phyloP scores from a whole-genome alignment of 2,329 filamentous ascomycete genomes.

The Epichloe coenophiala region DNA sequence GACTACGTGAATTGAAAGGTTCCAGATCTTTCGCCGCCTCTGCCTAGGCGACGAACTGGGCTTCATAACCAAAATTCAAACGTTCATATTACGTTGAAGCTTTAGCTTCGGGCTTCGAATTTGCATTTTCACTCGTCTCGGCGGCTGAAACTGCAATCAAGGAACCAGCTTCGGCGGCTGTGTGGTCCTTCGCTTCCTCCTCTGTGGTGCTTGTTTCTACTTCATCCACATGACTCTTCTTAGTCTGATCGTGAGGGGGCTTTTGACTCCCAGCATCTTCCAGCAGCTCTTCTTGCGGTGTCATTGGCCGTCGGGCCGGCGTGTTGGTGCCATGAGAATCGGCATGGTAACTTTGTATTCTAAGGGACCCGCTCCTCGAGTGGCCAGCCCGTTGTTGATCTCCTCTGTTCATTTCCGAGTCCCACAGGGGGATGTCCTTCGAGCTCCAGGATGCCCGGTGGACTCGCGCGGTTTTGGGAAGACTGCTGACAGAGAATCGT shows the following conservation, averaged over 20 bases:
- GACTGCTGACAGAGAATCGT: conserved; percentile 28
- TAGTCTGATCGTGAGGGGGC: not conserved
- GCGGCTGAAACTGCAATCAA: not conserved
- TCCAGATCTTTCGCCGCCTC: no score
- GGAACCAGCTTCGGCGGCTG: not conserved
- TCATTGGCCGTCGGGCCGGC: conserved; percentile 15
- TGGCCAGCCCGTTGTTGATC: conserved; percentile 14
- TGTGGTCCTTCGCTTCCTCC: not conserved
- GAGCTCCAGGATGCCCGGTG: conserved; percentile 40
- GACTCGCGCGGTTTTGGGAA: conserved; percentile 35
- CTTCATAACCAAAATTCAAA: no score
- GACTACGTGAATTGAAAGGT: no score
- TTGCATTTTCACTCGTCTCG: not conserved
- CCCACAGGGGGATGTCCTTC: conserved; percentile 34
- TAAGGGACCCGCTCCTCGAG: conserved; percentile 19
- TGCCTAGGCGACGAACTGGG: no score
- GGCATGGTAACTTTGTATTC: conserved; percentile 13
- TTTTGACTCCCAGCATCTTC: conserved; percentile 3
- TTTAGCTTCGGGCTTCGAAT: not conserved
- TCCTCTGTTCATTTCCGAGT: conserved; percentile 21
- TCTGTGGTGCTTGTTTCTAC: not conserved
- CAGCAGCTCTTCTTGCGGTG: conserved; percentile 16
- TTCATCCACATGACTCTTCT: not conserved
- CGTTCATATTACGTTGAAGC: not conserved
- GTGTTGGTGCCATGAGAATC: conserved; percentile 8